These are phyloP conservation scores for Picea glauca DNA, from an alignment of 75 land plant genomes.

Conservation along the genomic window DNA sequence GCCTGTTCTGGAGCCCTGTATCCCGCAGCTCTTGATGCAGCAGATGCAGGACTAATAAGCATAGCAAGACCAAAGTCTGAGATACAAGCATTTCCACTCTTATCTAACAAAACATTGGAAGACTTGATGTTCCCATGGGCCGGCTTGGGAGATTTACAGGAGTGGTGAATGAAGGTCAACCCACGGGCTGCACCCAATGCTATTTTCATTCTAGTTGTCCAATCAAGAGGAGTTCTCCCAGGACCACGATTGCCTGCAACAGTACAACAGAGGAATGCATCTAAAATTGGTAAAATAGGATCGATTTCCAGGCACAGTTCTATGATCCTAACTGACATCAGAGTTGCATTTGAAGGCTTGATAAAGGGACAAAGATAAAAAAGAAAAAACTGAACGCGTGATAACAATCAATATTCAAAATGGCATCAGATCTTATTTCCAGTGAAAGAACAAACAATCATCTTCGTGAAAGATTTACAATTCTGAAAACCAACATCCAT, in stretches of 20 bases:
- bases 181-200: constrained; percentile 81
- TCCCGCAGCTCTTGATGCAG: constrained; percentile 34
- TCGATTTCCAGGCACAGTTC: neutral
- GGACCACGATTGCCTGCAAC: constrained; percentile 84
- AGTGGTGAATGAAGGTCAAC: constrained; percentile 61
- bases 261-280: neutral
- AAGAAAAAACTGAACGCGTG: no score
- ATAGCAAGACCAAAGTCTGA: constrained; percentile 60
- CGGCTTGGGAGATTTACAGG: constrained; percentile 47
- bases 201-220: constrained; percentile 73
- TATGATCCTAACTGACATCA: neutral
- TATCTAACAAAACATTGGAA: constrained; percentile 72
- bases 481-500: neutral
- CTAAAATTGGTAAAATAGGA: no score
- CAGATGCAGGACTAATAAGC: constrained; percentile 25
- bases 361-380: neutral
- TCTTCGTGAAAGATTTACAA: neutral
- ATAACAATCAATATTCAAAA: no score
- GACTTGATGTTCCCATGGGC: constrained; percentile 82
- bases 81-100: constrained; percentile 50
- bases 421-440: no score
- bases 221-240: constrained; percentile 83
- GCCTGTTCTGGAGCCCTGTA: constrained; percentile 70
- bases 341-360: neutral
- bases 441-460: no score